Conservation (phyloP, 495 filamentous ascomycete species). For the Hypomontagnella monticulosa region DNA sequence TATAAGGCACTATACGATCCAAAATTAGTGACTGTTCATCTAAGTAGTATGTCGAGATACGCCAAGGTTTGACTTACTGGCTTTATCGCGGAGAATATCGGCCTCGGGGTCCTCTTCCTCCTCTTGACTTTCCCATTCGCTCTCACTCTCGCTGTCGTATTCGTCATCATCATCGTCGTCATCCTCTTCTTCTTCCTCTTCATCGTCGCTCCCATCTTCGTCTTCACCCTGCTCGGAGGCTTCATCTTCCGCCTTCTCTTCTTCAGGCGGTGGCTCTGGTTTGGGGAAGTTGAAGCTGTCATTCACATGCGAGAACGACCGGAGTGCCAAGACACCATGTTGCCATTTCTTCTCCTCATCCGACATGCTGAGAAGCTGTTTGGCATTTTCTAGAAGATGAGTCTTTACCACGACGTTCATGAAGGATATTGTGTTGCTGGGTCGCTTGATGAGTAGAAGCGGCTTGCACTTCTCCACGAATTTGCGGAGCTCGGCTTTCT, state of each 20-base stretch:
- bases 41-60: too few relatives aligned
- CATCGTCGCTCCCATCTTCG: slow-evolving; percentile 17
- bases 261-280: slow-evolving; percentile 10
- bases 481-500: slow-evolving; percentile 41
- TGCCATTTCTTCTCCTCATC: slow-evolving; percentile 52
- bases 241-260: slow-evolving; percentile 6
- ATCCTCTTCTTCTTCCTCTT: slow-evolving; percentile 3
- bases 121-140: slow-evolving; percentile 22
- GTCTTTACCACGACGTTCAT: slow-evolving; percentile 48
- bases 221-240: slow-evolving; percentile 14
- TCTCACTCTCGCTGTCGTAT: slow-evolving; percentile 23
- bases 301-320: slow-evolving; percentile 49
- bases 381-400: slow-evolving; percentile 45
- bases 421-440: slow-evolving; percentile 42
- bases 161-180: slow-evolving; percentile 28
- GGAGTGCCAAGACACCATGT: slow-evolving; percentile 49
- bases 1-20: slow-evolving; percentile 37
- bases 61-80: slow-evolving; percentile 25
- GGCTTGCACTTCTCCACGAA: slow-evolving; percentile 48
- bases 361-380: slow-evolving; percentile 45
- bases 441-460: slow-evolving; percentile 37
- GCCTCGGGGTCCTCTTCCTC: slow-evolving; percentile 37
- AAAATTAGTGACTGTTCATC: slow-evolving; percentile 11
- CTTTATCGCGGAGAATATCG: slow-evolving; percentile 28
- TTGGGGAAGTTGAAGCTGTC: slow-evolving; percentile 36